Evolutionary conservation across 495 filamentous ascomycete genomes (phyloP).

Genomic region (Chaetomidium leptoderma): DNA sequence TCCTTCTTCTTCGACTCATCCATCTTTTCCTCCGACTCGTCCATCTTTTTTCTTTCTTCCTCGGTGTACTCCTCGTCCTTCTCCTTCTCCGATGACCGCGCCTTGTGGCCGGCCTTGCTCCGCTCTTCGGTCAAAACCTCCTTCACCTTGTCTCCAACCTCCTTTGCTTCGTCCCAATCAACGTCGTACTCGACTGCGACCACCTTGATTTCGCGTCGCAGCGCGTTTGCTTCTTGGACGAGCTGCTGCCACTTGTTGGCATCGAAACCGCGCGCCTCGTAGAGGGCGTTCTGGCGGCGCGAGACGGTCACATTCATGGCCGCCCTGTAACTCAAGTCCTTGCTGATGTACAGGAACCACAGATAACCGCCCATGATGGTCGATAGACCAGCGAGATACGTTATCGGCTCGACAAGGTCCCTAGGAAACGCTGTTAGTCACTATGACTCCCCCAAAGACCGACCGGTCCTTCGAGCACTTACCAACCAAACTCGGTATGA

Average conservation of each 20-base stretch:
- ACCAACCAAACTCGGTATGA: constrained; percentile 69
- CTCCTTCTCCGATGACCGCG: constrained; percentile 30
- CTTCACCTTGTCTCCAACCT: constrained; percentile 69
- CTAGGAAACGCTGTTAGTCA: constrained; percentile 3
- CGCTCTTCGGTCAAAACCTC: constrained; percentile 64
- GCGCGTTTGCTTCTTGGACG: constrained; percentile 74
- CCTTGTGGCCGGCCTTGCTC: constrained; percentile 34
- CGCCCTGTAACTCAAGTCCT: constrained; percentile 78
- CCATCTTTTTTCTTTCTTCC: constrained; percentile 40
- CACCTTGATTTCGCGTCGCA: constrained; percentile 73
- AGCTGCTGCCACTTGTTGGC: constrained; percentile 68
- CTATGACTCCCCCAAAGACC: not conserved
- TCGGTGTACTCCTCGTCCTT: constrained; percentile 48
- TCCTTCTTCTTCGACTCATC: not conserved
- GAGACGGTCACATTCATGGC: constrained; percentile 83
- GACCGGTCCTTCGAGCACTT: not conserved
- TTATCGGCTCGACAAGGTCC: constrained; percentile 90
- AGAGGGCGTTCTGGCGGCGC: constrained; percentile 70
- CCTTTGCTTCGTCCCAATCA: constrained; percentile 82
- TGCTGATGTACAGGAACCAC: constrained; percentile 91
- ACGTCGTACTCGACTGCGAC: constrained; percentile 87
- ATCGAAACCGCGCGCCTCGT: constrained; percentile 71
- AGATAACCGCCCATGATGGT: constrained; percentile 86
- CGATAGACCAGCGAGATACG: constrained; percentile 76
- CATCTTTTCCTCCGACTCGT: constrained; percentile 19